Evolutionary conservation across 2,329 filamentous ascomycete species (phyloP), one percentile per base, ranked within the genome.

Genomic region (Colletotrichum siamense): DNA sequence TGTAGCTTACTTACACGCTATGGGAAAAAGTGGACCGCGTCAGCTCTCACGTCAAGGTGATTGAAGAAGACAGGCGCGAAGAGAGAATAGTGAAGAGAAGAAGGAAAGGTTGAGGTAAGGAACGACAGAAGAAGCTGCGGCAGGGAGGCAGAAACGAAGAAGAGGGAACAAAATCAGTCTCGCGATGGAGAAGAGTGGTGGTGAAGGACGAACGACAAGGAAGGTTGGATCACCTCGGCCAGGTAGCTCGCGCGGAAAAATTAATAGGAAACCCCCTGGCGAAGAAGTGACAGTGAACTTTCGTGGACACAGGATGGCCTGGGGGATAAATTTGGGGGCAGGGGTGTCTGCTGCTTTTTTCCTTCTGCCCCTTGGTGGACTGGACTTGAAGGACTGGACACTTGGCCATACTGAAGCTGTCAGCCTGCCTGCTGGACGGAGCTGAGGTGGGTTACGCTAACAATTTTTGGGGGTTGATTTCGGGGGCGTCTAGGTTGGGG

Each of bases 1-100:
- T 39, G 28, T 64, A 69, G 74, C 70, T 61, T 59, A 76, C 74
- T 74, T 76, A 76, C 74, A 76, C 65, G 71, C 64, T 73, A 39
- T 64, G 59, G 26, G 49, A 69, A 65, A 22, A 73, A 74, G 70
- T 73, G 74, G 59, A 69, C 32, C 59, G 36, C 70, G 74, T 74
- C 70, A 65, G 49, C 65, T 34, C 71, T 76, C 70, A 44, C 59
- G 74, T 69, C 59, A 61, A 30, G n/a, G 49, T 76, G 63, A 26
- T 24, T n/a, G 64, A 78, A 78, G 61, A 69, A 71, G 57, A 69
- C 65, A 52, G 44, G 65, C 28, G 36, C 10, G 18, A 52, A 30
- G 39, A 32, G 32, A 44, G n/a, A 26, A 52, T 18, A 79, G 77
- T 32, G 71, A 65, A 67, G 73, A 64, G 65, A 66, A 59, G 64